Conservation (phyloP, 345 rosid species). For the Bruguiera sexangula region DNA sequence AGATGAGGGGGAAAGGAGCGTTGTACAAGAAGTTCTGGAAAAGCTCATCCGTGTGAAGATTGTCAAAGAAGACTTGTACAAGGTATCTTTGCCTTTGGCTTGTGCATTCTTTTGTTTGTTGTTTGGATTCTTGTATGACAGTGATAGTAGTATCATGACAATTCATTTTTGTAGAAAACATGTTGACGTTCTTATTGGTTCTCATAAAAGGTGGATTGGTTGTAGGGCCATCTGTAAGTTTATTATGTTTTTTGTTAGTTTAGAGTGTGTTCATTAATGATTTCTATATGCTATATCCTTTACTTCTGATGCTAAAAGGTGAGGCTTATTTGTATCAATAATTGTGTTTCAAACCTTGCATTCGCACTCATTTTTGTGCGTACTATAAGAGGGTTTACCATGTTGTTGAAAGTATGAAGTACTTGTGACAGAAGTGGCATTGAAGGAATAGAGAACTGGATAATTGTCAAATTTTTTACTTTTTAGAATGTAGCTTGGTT, state of each 20-base stretch:
- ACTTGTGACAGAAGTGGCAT: neutral
- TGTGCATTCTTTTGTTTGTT: neutral
- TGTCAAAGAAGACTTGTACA: slow-evolving; percentile 61
- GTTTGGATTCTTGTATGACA: neutral
- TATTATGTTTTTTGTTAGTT: neutral
- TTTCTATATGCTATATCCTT: neutral
- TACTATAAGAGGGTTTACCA: neutral
- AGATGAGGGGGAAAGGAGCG: slow-evolving; percentile 67
- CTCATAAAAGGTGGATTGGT: neutral
- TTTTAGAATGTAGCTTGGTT: too few species aligned
- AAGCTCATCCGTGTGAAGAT: slow-evolving; percentile 59
- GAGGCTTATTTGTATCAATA: neutral
- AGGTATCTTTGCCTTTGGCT: slow-evolving; percentile 32
- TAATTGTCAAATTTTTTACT: too few species aligned
- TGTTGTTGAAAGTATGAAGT: neutral
- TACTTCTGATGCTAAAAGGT: neutral
- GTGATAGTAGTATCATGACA: too few species aligned
- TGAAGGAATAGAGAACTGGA: too few species aligned
- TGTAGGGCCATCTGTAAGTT: neutral
- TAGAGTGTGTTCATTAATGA: neutral
- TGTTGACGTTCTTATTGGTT: neutral
- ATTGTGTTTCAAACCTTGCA: too few species aligned
- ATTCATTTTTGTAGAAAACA: too few species aligned
- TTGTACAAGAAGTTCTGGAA: slow-evolving; percentile 76
- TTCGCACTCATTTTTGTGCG: too few species aligned